Evolutionary conservation across 2,329 filamentous ascomycete species (phyloP).

Genomic region (Fusarium vanettenii): DNA sequence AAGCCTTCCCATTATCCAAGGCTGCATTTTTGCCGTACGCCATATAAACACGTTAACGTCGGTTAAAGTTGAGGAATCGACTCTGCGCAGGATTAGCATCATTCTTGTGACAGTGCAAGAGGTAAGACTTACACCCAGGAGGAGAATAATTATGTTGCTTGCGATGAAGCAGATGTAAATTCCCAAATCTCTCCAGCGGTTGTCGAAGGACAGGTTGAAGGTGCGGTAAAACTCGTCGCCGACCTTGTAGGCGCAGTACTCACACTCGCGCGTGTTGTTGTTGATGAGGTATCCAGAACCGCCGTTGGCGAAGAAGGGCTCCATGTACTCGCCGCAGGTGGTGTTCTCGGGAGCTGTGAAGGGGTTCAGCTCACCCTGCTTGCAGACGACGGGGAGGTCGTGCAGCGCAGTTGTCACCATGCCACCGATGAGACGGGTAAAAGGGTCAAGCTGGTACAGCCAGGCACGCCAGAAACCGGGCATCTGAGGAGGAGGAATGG

Average conservation of each 20-base stretch:
- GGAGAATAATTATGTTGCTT: slow-evolving; percentile 77
- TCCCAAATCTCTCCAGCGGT: slow-evolving; percentile 85
- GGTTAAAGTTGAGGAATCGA: slow-evolving; percentile 65
- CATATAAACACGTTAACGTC: slow-evolving; percentile 50
- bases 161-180: slow-evolving; percentile 82
- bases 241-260: slow-evolving; percentile 84
- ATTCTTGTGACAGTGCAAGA: rapidly evolving
- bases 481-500: slow-evolving; percentile 81
- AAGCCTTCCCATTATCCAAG: slow-evolving; percentile 5
- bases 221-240: slow-evolving; percentile 84
- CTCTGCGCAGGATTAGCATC: slow-evolving; percentile 49
- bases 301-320: slow-evolving; percentile 55
- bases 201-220: slow-evolving; percentile 72
- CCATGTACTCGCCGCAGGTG: slow-evolving; percentile 43
- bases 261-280: slow-evolving; percentile 74
- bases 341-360: slow-evolving; percentile 70
- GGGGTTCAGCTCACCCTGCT: slow-evolving; percentile 65
- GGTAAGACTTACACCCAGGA: slow-evolving; percentile 60
- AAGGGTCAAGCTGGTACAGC: slow-evolving; percentile 74
- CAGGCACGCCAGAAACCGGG: slow-evolving; percentile 81
- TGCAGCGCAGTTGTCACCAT: slow-evolving; percentile 74
- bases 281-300: slow-evolving; percentile 78
- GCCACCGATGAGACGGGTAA: slow-evolving; percentile 73
- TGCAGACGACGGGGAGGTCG: slow-evolving; percentile 62
- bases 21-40: not conserved